Conservation (phyloP, 2,329 filamentous ascomycete species). For the Monosporascus sp. region DNA sequence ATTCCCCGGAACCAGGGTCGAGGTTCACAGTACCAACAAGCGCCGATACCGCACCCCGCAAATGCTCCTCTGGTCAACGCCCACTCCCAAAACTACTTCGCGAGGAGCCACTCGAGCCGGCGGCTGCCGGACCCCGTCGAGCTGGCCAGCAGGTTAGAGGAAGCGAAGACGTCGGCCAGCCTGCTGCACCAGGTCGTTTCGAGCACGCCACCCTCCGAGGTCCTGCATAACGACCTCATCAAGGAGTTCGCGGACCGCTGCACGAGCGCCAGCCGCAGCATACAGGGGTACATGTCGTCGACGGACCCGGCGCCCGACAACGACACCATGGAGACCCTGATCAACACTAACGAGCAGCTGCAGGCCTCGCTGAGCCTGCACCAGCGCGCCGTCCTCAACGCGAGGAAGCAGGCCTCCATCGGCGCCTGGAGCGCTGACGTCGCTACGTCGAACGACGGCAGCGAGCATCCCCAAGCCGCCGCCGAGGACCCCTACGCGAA, state of each 20-base stretch:
- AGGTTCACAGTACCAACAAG: constrained; percentile 14
- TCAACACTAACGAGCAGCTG: constrained; percentile 90
- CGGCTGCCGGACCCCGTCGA: constrained; percentile 65
- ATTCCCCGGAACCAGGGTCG: neutral
- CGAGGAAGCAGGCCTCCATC: constrained; percentile 49
- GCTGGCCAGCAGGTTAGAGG: constrained; percentile 76
- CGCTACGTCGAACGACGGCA: constrained; percentile 8
- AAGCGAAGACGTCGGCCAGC: constrained; percentile 85
- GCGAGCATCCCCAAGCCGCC: constrained; percentile 7
- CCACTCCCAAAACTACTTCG: constrained; percentile 52
- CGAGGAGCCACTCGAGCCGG: constrained; percentile 42
- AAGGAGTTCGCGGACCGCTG: constrained; percentile 89
- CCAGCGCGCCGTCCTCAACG: constrained; percentile 69
- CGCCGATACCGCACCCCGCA: constrained; percentile 26
- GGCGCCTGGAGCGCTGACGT: constrained; percentile 22
- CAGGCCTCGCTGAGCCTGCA: constrained; percentile 78
- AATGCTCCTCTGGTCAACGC: constrained; percentile 36
- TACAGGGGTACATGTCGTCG: constrained; percentile 80
- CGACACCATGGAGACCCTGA: constrained; percentile 86
- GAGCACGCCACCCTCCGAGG: constrained; percentile 70
- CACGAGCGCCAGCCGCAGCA: constrained; percentile 69
- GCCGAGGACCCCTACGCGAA: neutral
- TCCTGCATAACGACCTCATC: constrained; percentile 80
- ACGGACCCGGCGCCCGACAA: constrained; percentile 81
- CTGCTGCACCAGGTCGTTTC: constrained; percentile 88